Evolutionary conservation across 148 eudicot genomes (phyloP).

Genomic region (Cornus kousa): DNA sequence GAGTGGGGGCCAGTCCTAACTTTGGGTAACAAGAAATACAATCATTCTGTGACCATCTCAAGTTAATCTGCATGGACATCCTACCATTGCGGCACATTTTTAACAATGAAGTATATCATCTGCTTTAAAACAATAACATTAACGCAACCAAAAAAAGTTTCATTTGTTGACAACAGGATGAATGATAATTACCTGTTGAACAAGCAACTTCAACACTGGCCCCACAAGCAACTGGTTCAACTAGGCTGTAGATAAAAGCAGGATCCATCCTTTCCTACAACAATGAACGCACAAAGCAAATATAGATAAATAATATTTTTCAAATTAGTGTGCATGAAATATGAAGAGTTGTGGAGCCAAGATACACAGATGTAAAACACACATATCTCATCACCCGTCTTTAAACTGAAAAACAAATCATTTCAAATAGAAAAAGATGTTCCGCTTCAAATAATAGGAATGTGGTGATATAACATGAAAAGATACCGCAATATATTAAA

Average conservation of each 20-base stretch:
- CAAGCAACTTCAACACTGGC: slow-evolving; percentile 30
- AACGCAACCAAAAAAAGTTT: background rate
- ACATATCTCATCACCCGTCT: background rate
- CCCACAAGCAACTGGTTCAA: slow-evolving; percentile 25
- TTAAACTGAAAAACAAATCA: background rate
- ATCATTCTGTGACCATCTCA: background rate
- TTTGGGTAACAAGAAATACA: background rate
- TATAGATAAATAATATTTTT: background rate
- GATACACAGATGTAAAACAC: background rate
- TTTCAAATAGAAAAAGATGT: background rate
- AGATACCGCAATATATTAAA: background rate
- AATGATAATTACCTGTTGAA: slow-evolving; percentile 42
- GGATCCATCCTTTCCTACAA: slow-evolving; percentile 34
- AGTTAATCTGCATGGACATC: background rate
- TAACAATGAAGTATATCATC: background rate
- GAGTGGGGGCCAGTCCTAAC: background rate
- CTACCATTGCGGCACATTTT: background rate
- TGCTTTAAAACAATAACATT: background rate
- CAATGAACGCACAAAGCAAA: background rate
- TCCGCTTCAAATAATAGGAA: background rate
- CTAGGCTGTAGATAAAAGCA: slow-evolving; percentile 20
- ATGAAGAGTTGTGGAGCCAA: background rate
- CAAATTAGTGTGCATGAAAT: background rate
- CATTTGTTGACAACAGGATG: background rate
- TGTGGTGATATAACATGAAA: background rate